phyloP scores from a whole-genome alignment of 352 stramenopile species.

The Pythium apleroticum region DNA sequence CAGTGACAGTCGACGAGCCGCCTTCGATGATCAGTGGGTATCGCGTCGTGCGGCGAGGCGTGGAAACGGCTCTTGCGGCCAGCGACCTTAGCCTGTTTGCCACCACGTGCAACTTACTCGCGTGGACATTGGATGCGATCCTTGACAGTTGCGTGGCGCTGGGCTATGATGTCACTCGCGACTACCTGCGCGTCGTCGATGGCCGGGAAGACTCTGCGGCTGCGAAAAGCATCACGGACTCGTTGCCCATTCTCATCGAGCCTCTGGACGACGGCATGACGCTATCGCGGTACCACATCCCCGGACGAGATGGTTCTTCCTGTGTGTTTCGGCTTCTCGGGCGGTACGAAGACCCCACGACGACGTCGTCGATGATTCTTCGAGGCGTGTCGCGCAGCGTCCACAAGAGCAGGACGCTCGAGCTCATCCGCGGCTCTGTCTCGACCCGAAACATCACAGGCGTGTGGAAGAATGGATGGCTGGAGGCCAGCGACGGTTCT shows the following conservation, averaged over 20 bases:
- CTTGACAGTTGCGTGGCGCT: slow-evolving; percentile 28
- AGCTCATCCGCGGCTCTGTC: neutral
- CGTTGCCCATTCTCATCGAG: slow-evolving; percentile 34
- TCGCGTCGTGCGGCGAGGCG: slow-evolving; percentile 5
- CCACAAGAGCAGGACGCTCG: slow-evolving; percentile 18
- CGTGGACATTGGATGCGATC: slow-evolving; percentile 29
- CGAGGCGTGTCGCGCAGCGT: slow-evolving; percentile 15
- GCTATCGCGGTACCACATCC: slow-evolving; percentile 24
- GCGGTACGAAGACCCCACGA: slow-evolving; percentile 16
- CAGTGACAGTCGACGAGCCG: neutral
- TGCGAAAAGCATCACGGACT: slow-evolving; percentile 16
- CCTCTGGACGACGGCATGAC: slow-evolving; percentile 26
- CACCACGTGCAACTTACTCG: slow-evolving; percentile 22
- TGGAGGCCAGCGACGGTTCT: slow-evolving; percentile 9
- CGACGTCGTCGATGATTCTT: slow-evolving; percentile 14
- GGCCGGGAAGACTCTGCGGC: slow-evolving; percentile 20
- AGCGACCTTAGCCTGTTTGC: neutral
- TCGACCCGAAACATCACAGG: neutral
- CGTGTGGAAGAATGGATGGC: slow-evolving; percentile 39
- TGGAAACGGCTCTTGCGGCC: neutral
- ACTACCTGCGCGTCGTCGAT: slow-evolving; percentile 31
- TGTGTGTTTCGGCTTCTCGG: slow-evolving; percentile 32
- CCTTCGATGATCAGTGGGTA: slow-evolving; percentile 8
- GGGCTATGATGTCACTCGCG: slow-evolving; percentile 32
- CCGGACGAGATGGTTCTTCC: slow-evolving; percentile 28